Base-by-base conservation (phyloP, 2,329 filamentous ascomycete species). In the Bipolaris cookei region DNA sequence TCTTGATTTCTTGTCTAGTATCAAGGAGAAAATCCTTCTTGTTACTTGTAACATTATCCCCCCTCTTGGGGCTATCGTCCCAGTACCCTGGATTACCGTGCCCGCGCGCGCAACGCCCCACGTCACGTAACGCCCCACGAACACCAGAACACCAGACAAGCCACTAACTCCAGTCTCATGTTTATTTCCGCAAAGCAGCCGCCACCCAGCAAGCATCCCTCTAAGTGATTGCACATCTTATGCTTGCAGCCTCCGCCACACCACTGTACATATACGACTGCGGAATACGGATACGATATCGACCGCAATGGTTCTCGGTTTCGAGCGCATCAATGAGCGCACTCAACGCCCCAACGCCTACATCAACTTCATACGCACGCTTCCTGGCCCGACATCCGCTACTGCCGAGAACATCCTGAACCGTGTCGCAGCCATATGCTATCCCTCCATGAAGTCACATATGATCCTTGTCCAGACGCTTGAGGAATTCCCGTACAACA, bases 291-390 rank as follows among this genome's bases (percentile, higher is more conserved):
- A 55, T 46, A 46, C 34, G 18, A n/a, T 16, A 25, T 43, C 5
- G 3, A 16, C 18, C 37, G 76, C 47, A 28, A 95, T 95, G 91
- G 89, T 90, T 47, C 79, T 91, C 54, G 90, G 90, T 51, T 90
- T 92, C 70, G 85, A 91, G 78, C 86, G 91, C 61, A 81, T 96
- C 48, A 96, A 96, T 70, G 88, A 87, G 65, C 89, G 85, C 69
- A 85, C 82, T 43, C 86, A 88, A 51, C 88, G 90, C 56, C 91
- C 91, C 6, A 96, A 95, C 67, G 81, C 86, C 20, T 85, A 87
- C 58, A 91, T 96, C 65, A 86, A 91, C 72, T 96, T 96, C 80
- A 94, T 96, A 78, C 92, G 92, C 69, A 88, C 91, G 1, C 80
- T 93, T 0, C 82, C 86, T 13, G 89, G 90, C 0, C 78, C 84